Evolutionary conservation across 345 rosid species (phyloP).

Genomic region (Corchorus capsularis): DNA sequence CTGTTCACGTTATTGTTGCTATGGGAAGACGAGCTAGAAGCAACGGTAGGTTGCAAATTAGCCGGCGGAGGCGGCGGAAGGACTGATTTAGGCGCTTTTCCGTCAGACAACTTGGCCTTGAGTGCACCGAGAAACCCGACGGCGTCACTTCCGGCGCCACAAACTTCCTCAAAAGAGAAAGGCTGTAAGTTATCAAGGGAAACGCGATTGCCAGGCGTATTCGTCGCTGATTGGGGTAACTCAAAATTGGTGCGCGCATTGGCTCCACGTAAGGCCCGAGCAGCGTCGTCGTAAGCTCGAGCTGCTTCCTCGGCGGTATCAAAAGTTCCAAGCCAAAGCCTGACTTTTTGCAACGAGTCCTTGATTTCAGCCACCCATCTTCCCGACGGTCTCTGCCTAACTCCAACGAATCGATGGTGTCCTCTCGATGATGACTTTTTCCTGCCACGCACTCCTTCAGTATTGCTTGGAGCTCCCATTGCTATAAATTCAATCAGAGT

Average conservation of each 20-base stretch:
- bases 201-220: constrained; percentile 13
- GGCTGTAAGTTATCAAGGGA: constrained; percentile 35
- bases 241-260: constrained; percentile 58
- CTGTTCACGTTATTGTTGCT: background rate
- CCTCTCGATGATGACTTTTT: constrained; percentile 47
- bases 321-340: constrained; percentile 63
- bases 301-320: constrained; percentile 64
- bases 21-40: background rate
- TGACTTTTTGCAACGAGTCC: constrained; percentile 50
- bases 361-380: constrained; percentile 69
- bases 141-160: constrained; percentile 33
- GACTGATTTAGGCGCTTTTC: constrained; percentile 30
- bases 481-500: background rate
- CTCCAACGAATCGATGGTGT: constrained; percentile 54
- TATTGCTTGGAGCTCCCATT: background rate
- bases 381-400: constrained; percentile 58
- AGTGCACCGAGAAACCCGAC: constrained; percentile 55
- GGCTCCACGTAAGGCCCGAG: constrained; percentile 49
- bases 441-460: constrained; percentile 18
- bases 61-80: constrained; percentile 8
- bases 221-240: constrained; percentile 26
- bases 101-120: constrained; percentile 49
- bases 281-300: constrained; percentile 55
- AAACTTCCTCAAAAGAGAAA: constrained; percentile 53
- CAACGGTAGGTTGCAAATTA: constrained; percentile 2